Evolutionary conservation across 768 basidiomycete species (phyloP).

Genomic region (Porphyrellus cyaneotinctus): DNA sequence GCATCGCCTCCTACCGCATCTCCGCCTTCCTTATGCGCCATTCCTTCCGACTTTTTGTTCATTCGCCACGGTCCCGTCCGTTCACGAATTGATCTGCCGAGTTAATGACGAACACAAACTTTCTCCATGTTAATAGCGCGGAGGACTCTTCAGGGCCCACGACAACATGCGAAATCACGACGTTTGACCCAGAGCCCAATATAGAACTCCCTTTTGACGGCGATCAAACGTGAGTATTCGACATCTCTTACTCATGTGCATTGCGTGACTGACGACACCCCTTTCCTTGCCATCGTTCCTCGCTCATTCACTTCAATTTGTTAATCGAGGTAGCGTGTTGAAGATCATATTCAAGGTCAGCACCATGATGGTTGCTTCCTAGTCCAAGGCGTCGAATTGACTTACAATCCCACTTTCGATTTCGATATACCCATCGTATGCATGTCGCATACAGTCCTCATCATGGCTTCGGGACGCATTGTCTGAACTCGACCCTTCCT

Average conservation of each 20-base stretch:
- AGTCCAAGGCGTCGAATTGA: background rate
- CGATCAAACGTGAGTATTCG: conserved; percentile 47
- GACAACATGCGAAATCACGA: conserved; percentile 82
- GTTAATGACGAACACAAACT: conserved; percentile 1
- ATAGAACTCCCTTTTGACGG: conserved; percentile 77
- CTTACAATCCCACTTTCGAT: background rate
- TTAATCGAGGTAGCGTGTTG: conserved; percentile 46
- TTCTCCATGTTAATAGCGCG: conserved; percentile 40
- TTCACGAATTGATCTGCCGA: conserved; percentile 1
- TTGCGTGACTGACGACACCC: conserved; percentile 8
- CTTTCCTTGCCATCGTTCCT: background rate
- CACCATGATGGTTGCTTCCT: background rate
- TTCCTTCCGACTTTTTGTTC: background rate
- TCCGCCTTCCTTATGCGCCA: background rate
- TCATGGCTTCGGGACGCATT: conserved; percentile 94
- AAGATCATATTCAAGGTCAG: conserved; percentile 83
- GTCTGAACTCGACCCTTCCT: conserved; percentile 85
- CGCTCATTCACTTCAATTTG: background rate
- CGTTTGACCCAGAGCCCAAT: conserved; percentile 78
- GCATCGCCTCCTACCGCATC: background rate
- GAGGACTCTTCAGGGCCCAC: conserved; percentile 80
- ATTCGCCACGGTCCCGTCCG: background rate
- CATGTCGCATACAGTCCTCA: conserved; percentile 46
- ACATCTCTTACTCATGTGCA: background rate
- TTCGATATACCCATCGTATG: background rate